A percentile compares a stretch with the other conserved stretches of the same genome.
Evolutionary conservation across 2,329 filamentous ascomycete species (phyloP).

Genomic region (Fusarium chaquense): DNA sequence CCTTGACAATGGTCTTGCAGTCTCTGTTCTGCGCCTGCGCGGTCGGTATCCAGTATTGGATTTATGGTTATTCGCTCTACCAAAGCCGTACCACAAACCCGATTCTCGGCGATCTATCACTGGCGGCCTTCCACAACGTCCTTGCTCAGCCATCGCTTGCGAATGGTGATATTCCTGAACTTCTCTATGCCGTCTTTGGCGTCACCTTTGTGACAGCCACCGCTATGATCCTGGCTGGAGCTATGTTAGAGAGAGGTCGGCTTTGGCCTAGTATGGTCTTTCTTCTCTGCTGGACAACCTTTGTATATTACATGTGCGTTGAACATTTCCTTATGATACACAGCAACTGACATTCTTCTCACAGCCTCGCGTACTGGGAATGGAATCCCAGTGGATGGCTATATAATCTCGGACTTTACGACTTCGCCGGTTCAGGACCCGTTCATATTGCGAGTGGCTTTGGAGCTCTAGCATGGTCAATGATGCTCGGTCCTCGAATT

Average conservation of each 20-base stretch:
- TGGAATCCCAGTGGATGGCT: conserved; percentile 77
- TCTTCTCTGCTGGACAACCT: conserved; percentile 71
- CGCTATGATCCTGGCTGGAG: conserved; percentile 56
- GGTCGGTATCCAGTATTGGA: conserved; percentile 61
- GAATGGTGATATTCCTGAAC: conserved; percentile 54
- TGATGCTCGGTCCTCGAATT: conserved; percentile 70
- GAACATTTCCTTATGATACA: rapidly evolving
- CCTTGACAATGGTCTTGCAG: conserved; percentile 61
- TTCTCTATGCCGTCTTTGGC: conserved; percentile 55
- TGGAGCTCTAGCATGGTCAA: conserved; percentile 72
- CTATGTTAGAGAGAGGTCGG: conserved; percentile 54
- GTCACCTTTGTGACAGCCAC: conserved; percentile 55
- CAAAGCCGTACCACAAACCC: conserved; percentile 53
- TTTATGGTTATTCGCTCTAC: conserved; percentile 61
- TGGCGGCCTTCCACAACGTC: conserved; percentile 53
- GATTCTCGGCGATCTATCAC: conserved; percentile 53
- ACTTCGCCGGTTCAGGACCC: conserved; percentile 72
- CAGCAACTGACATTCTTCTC: rapidly evolving
- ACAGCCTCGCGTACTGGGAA: conserved; percentile 70
- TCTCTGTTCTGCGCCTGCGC: conserved; percentile 61
- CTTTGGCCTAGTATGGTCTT: conserved; percentile 69
- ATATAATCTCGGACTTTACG: conserved; percentile 68
- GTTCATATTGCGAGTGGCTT: conserved; percentile 74
- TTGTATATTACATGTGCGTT: conserved; percentile 66
- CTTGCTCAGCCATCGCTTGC: conserved; percentile 54